Base-by-base conservation (phyloP, 768 basidiomycete species). In the Calocybe indica region DNA sequence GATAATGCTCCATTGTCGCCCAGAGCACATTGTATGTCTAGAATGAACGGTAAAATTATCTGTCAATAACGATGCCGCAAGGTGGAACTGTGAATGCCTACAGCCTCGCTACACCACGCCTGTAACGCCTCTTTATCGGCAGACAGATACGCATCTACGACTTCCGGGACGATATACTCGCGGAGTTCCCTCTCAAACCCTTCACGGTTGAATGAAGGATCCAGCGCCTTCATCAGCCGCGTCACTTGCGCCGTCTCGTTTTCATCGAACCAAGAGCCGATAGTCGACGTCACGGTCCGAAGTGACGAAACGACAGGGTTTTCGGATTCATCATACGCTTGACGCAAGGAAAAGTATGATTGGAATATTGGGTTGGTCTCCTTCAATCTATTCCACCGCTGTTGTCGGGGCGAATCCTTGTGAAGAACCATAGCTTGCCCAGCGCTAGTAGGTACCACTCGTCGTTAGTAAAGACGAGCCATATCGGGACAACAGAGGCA, bases 1-100 rank as follows among this genome's bases (percentile, higher is more conserved):
- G 78, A 62, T 92, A 97, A 57, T 89, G 86, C 55, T 94, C 92
- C 82, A 99, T 90, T 6, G 93, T 95, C 6, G 95, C 95, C 88
- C 94, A 95, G 4, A 97, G 75, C n/a, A 98, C 92, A 55, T 95
- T 96, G 62, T 93, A 97, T 5, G 94, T 94, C 92, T 95, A 37
- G 32, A 52, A 13, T 7, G 29, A 13, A 29, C 41, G 0, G 36
- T 11, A 37, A 22, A 22, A 22, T 22, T 37, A 11, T 5, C 28
- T 6, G 28, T 15, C 28, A 30, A 44, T 7, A 30, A 33, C 6
- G 32, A 15, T 28, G 5, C 33, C 14, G 36, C 45, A 29, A 40
- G 50, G 30, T 22, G 11, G 37, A 43, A 31, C 7, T 68, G 34
- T 37, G 10, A 0, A 29, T 45, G 53, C 93, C 62, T 60, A 95